Conservation (phyloP, 306 rosid genomes). For the Cucurbita ficifolia region DNA sequence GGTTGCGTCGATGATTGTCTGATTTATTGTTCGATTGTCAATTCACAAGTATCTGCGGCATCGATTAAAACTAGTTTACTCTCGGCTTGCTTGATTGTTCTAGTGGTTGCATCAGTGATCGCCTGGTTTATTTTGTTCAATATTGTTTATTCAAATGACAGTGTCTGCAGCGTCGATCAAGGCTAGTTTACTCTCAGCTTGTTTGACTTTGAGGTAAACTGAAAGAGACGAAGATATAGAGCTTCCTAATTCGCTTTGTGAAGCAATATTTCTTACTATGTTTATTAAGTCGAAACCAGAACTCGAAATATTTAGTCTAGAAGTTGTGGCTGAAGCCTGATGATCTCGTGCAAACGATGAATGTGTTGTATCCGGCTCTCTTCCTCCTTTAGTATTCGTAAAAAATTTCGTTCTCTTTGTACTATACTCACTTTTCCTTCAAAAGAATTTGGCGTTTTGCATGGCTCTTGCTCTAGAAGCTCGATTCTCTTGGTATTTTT, state of each 20-base stretch:
- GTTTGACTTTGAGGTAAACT: neutral
- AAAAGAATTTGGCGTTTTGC: neutral
- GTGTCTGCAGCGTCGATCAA: neutral
- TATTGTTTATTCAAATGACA: neutral
- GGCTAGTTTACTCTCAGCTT: neutral
- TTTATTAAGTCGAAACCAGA: neutral
- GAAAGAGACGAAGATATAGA: neutral
- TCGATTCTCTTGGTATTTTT: neutral
- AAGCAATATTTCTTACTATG: neutral
- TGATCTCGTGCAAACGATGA: no score
- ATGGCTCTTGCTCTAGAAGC: neutral
- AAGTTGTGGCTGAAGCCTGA: neutral
- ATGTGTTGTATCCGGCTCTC: neutral
- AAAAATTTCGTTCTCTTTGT: neutral
- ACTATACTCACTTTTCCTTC: neutral
- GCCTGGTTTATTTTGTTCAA: neutral
- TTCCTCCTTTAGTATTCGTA: neutral
- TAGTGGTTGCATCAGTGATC: neutral
- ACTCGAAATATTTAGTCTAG: neutral
- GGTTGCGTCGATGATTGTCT: neutral
- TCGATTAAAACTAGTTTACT: neutral
- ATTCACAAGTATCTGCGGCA: neutral
- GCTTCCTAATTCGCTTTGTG: neutral
- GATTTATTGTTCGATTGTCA: neutral
- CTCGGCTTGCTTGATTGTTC: neutral